A percentile compares a stretch with the other conserved stretches of the same genome.
Evolutionary conservation across 106 monocot species (phyloP).

Genomic region (Dactylorhiza incarnata): DNA sequence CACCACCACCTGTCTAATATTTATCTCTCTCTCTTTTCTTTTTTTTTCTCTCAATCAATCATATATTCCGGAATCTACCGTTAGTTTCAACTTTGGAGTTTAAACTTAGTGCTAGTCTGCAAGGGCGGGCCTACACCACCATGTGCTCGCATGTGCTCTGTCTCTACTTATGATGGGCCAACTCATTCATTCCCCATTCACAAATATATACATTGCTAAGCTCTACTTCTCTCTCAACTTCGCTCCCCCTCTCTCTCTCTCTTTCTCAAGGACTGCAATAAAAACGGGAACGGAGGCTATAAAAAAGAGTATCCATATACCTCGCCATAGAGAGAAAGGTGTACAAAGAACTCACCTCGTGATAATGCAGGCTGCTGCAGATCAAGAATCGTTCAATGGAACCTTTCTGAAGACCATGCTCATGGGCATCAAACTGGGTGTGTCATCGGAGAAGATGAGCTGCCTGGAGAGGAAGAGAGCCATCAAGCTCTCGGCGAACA

Average conservation of each 20-base stretch:
- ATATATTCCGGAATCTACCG: no score
- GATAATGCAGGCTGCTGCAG: constrained; percentile 1
- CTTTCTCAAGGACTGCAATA: neutral
- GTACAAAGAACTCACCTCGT: neutral
- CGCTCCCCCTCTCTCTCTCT: neutral
- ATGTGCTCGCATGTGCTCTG: constrained; percentile 81
- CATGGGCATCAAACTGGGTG: constrained; percentile 30
- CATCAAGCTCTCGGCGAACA: constrained; percentile 50
- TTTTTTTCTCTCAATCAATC: no score
- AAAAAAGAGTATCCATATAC: neutral
- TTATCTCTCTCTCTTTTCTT: no score
- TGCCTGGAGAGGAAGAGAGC: constrained; percentile 46
- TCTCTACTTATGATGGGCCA: constrained; percentile 20
- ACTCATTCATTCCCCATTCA: neutral
- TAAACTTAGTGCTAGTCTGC: neutral
- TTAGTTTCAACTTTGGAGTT: neutral
- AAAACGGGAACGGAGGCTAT: neutral
- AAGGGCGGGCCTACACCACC: constrained; percentile 10
- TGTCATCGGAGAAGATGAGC: constrained; percentile 25
- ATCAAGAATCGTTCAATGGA: constrained; percentile 28
- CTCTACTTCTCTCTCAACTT: neutral
- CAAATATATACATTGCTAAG: constrained; percentile 1
- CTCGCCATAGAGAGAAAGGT: neutral
- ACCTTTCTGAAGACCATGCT: constrained; percentile 45
- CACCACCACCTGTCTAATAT: no score